Percentiles rank a stretch among this genome's conserved stretches.
phyloP scores from a whole-genome alignment of 306 rosid species.

The Begonia peltatifolia region DNA sequence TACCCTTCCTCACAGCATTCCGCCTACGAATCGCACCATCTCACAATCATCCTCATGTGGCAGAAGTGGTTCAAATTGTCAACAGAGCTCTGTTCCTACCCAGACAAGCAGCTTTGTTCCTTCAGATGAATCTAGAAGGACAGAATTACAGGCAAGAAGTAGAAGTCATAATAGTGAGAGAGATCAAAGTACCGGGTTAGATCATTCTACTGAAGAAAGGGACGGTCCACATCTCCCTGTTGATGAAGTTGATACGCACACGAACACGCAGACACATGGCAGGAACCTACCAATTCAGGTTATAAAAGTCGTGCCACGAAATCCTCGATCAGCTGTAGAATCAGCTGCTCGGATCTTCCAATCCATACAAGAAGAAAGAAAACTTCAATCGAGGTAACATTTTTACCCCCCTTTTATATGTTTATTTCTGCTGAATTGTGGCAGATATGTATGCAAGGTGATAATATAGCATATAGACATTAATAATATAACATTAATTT shows the following conservation, averaged over 20 bases:
- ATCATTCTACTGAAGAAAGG: conserved; percentile 11
- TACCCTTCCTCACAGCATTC: conserved; percentile 49
- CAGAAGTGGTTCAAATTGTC: conserved; percentile 19
- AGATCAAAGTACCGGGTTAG: conserved; percentile 3
- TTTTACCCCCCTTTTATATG: not conserved
- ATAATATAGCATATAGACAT: conserved; percentile 1
- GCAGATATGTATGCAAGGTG: too few species aligned
- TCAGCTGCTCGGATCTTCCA: conserved; percentile 86
- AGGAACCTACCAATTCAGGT: conserved; percentile 29
- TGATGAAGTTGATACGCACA: conserved; percentile 16
- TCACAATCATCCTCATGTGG: conserved; percentile 31
- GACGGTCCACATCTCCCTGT: conserved; percentile 22
- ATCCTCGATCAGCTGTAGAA: conserved; percentile 55
- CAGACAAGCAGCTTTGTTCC: conserved; percentile 8
- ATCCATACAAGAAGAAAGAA: conserved; percentile 73
- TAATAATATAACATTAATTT: too few species aligned
- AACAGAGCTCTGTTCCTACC: conserved; percentile 29
- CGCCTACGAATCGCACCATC: conserved; percentile 25
- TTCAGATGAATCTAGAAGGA: conserved; percentile 1
- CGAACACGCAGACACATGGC: conserved; percentile 22
- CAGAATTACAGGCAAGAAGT: conserved; percentile 49
- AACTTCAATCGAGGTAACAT: conserved; percentile 13
- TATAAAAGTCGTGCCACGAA: conserved; percentile 78
- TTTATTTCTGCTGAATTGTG: not conserved
- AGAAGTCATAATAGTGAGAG: conserved; percentile 43